These are phyloP conservation scores for Penicillium sp. DNA, from an alignment of 2,329 filamentous ascomycete genomes.

Conservation along the genomic window DNA sequence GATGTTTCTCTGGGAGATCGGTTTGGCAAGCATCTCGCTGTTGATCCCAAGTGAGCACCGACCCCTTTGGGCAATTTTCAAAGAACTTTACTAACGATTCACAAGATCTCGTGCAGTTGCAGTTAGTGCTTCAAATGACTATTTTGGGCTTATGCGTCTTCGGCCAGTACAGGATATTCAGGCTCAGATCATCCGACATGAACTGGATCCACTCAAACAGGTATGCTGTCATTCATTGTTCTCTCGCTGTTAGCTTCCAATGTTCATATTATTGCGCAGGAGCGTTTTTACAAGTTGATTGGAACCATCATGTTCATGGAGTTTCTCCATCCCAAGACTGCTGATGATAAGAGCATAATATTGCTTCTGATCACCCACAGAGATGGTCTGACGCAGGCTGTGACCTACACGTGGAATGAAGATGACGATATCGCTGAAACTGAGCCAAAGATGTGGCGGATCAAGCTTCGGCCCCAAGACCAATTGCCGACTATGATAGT, in stretches of 20 bases:
- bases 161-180: no score
- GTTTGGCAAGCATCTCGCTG: slow-evolving; percentile 65
- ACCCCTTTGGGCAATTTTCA: slow-evolving; percentile 5
- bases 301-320: slow-evolving; percentile 83
- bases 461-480: slow-evolving; percentile 34
- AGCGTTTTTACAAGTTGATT: slow-evolving; percentile 54
- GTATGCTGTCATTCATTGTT: slow-evolving; percentile 37
- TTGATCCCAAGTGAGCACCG: slow-evolving; percentile 68
- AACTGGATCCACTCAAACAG: slow-evolving; percentile 59
- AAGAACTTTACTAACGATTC: slow-evolving; percentile 6
- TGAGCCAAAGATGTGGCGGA: slow-evolving; percentile 30
- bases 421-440: slow-evolving; percentile 17
- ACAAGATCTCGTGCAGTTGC: slow-evolving; percentile 57
- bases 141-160: slow-evolving; percentile 72
- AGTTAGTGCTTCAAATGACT: slow-evolving; percentile 66
- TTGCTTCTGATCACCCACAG: slow-evolving; percentile 62
- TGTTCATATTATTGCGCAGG: slow-evolving; percentile 31
- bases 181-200: slow-evolving; percentile 58
- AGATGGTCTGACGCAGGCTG: slow-evolving; percentile 46
- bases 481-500: slow-evolving; percentile 68
- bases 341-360: slow-evolving; percentile 69
- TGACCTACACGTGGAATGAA: slow-evolving; percentile 56
- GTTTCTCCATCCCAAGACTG: slow-evolving; percentile 70
- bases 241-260: no score
- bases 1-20: slow-evolving; percentile 53